Conservation (phyloP, 2,329 filamentous ascomycete genomes). For the Chrysosporium keratinophilum region DNA sequence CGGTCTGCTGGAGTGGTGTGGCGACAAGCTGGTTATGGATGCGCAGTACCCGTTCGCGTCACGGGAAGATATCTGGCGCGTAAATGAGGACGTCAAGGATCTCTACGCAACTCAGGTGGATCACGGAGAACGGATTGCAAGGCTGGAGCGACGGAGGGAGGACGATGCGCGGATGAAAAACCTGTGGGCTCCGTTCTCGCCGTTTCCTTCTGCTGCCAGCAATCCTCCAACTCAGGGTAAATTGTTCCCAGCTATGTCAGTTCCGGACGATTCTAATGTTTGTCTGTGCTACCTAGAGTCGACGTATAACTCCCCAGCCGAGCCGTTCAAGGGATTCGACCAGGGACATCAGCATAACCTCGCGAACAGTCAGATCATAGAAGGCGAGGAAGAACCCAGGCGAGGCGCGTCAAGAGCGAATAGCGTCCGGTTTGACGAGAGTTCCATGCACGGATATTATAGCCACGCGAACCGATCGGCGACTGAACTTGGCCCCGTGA, state of each 20-base stretch:
- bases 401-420: conserved; percentile 87
- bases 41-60: conserved; percentile 55
- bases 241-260: conserved; percentile 21
- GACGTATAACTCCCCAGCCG: conserved; percentile 64
- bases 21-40: conserved; percentile 42
- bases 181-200: conserved; percentile 74
- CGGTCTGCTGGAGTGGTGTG: background rate
- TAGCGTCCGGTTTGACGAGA: conserved; percentile 95
- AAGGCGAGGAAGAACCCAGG: conserved; percentile 73
- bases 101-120: conserved; percentile 51
- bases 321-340: conserved; percentile 84
- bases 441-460: conserved; percentile 83
- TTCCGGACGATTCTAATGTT: background rate
- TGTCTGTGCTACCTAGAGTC: conserved; percentile 48
- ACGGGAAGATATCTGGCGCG: conserved; percentile 54
- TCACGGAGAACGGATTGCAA: conserved; percentile 50
- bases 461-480: conserved; percentile 72
- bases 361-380: conserved; percentile 70
- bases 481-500: conserved; percentile 65
- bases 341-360: conserved; percentile 69
- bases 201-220: conserved; percentile 75
- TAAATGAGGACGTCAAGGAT: conserved; percentile 53
- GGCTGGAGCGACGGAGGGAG: conserved; percentile 52
- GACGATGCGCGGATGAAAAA: conserved; percentile 62
- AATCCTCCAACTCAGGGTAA: conserved; percentile 80